A percentile compares a stretch with the other conserved stretches of the same genome.
Evolutionary conservation across 1,284 basidiomycete species (phyloP).

Genomic region (Erythrobasidium hasegawianum): DNA sequence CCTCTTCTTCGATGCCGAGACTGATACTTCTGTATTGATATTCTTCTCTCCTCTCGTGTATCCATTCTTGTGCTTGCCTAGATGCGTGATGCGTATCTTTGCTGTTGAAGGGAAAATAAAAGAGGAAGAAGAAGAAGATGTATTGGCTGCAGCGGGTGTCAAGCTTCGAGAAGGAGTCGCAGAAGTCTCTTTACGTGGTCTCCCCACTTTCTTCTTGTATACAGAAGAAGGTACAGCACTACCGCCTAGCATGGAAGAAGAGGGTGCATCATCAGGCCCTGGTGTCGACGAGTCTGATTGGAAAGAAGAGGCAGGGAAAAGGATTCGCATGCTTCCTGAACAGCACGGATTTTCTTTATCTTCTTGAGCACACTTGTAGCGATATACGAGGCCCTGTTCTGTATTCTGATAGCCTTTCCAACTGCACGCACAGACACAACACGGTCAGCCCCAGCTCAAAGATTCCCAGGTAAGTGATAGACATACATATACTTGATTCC

Average conservation of each 20-base stretch:
- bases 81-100: constrained; percentile 1
- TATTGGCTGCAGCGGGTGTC: too few relatives aligned
- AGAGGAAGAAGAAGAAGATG: too few relatives aligned
- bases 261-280: too few relatives aligned
- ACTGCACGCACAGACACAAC: background rate
- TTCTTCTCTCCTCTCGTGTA: background rate
- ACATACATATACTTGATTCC: background rate
- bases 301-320: background rate
- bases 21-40: background rate
- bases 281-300: too few relatives aligned
- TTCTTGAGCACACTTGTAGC: constrained; percentile 1
- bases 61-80: background rate
- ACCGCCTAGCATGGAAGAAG: too few relatives aligned
- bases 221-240: too few relatives aligned
- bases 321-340: background rate
- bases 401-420: background rate
- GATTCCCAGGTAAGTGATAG: too few relatives aligned
- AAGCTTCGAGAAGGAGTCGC: too few relatives aligned
- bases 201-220: too few relatives aligned
- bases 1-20: background rate
- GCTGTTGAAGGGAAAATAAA: background rate
- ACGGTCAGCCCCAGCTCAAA: too few relatives aligned
- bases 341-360: background rate
- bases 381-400: background rate
- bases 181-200: too few relatives aligned